Percentiles rank a stretch among this genome's conserved stretches.
Conservation (phyloP, 1,284 basidiomycete species). For the Coniferiporia weirii region DNA sequence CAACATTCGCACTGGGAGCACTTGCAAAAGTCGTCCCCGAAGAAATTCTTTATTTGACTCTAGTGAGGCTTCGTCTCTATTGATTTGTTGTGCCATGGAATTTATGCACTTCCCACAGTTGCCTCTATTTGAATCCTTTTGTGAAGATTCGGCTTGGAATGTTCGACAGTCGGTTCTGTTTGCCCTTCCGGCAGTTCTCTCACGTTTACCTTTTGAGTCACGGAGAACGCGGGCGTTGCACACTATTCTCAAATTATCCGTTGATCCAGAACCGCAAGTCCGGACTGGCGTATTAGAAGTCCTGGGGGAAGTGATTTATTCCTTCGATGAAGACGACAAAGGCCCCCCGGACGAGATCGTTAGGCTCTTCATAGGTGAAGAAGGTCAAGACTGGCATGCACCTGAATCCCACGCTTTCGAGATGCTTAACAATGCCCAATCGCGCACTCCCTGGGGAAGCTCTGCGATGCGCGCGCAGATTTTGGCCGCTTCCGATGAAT, state of each 20-base stretch:
- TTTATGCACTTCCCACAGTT: slow-evolving; percentile 42
- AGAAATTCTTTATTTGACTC: slow-evolving; percentile 55
- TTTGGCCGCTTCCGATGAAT: neutral
- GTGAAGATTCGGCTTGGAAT: slow-evolving; percentile 71
- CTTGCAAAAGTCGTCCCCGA: slow-evolving; percentile 80
- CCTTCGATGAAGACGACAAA: slow-evolving; percentile 64
- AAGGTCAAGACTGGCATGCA: slow-evolving; percentile 25
- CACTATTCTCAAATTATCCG: slow-evolving; percentile 58
- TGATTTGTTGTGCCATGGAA: neutral
- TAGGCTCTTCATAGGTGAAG: slow-evolving; percentile 65
- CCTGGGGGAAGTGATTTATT: slow-evolving; percentile 87
- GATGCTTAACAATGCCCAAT: neutral
- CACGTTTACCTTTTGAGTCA: slow-evolving; percentile 51
- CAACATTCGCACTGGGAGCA: slow-evolving; percentile 83
- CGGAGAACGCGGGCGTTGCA: slow-evolving; percentile 61
- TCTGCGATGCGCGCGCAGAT: neutral
- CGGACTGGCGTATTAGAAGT: slow-evolving; percentile 83
- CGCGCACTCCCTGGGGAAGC: slow-evolving; percentile 8
- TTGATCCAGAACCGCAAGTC: slow-evolving; percentile 66
- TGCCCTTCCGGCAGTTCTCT: slow-evolving; percentile 76
- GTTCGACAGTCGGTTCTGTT: slow-evolving; percentile 89
- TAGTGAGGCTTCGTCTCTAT: slow-evolving; percentile 44
- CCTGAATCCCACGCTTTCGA: slow-evolving; percentile 6
- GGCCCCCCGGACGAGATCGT: slow-evolving; percentile 82
- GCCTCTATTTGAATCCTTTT: slow-evolving; percentile 70